Percentiles rank a stretch among this genome's conserved stretches.
phyloP scores from a whole-genome alignment of 129 eudicot species.

The Lactuca sativa region DNA sequence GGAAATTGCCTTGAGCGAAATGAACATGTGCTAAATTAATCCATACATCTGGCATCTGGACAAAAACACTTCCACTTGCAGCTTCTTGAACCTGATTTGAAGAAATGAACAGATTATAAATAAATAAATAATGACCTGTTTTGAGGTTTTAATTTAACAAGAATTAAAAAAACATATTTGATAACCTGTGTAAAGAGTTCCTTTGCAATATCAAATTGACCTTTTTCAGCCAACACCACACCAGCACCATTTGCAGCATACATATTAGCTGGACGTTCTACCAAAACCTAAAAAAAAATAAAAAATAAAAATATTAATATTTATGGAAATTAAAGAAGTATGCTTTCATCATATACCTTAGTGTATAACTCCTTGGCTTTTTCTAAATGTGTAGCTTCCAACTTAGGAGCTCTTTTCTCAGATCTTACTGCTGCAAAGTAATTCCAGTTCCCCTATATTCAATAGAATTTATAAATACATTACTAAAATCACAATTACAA shows the following conservation, averaged over 20 bases:
- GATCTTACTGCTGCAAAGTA: slow-evolving; percentile 89
- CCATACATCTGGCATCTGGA: slow-evolving; percentile 99
- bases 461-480: not conserved
- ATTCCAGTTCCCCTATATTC: slow-evolving; percentile 91
- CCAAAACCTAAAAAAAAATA: slow-evolving; percentile 54
- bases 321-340: not conserved
- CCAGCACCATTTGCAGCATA: slow-evolving; percentile 99
- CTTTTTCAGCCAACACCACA: slow-evolving; percentile 91
- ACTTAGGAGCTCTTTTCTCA: slow-evolving; percentile 84
- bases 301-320: not conserved
- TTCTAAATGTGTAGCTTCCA: slow-evolving; percentile 95
- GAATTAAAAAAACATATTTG: not conserved
- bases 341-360: slow-evolving; percentile 41
- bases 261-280: slow-evolving; percentile 67
- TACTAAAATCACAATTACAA: not conserved
- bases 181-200: slow-evolving; percentile 93
- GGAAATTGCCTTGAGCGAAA: slow-evolving; percentile 93
- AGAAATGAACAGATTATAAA: not conserved
- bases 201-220: slow-evolving; percentile 91
- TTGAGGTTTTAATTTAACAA: not conserved
- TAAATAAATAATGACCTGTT: not conserved
- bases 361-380: slow-evolving; percentile 93
- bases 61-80: slow-evolving; percentile 85
- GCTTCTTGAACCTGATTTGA: slow-evolving; percentile 88
- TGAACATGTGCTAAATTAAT: slow-evolving; percentile 95